Base-by-base conservation (phyloP, 2,329 filamentous ascomycete genomes). In the Penicillium sp. region DNA sequence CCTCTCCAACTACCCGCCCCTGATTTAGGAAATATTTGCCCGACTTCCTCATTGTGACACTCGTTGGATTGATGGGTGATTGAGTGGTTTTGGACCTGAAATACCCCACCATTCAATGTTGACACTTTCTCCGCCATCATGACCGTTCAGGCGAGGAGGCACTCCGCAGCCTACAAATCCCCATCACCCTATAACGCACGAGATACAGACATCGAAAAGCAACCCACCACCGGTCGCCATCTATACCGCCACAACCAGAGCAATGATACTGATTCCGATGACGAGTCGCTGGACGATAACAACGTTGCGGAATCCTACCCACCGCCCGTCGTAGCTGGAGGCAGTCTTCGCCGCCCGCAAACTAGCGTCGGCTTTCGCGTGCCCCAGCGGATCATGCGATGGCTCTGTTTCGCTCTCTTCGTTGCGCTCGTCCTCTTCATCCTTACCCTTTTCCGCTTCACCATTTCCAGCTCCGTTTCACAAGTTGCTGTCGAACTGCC, bases 351-450 rank as follows among this genome's bases (percentile, higher is more conserved):
- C 58, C 66, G 71, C 49, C 64, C 65, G 51, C 71, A 70, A 53
- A 63, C 68, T 26, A 59, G 53, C 18, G 61, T 67, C 10, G 59
- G 81, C 48, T 89, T 88, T 64, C 80, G 85, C 30, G 74, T 92
- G 39, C 89, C 89, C 7, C 85, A 86, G 66, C 88, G 81, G 58
- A 83, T 94, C 55, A 85, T 90, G 52, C 82, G 91, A 63, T 95
- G 88, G 70, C 83, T 96, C 51, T 91, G 90, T 60, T 77, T 92
- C 45, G 83, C 81, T 3, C 77, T 96, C 49, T 82, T 89, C 43
- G 79, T 82, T 2, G 82, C 84, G 1, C 81, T 96, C 13, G 61
- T 94, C 4, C 68, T 96, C 40, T 90, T 97, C 74, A 87, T 96
- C 53, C 74, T 90, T 53, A 85, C 82, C 52, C 79, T 97, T 34